These are phyloP conservation scores for Aphanoascus verrucosus DNA, from an alignment of 2,329 filamentous ascomycete genomes.

Conservation along the genomic window DNA sequence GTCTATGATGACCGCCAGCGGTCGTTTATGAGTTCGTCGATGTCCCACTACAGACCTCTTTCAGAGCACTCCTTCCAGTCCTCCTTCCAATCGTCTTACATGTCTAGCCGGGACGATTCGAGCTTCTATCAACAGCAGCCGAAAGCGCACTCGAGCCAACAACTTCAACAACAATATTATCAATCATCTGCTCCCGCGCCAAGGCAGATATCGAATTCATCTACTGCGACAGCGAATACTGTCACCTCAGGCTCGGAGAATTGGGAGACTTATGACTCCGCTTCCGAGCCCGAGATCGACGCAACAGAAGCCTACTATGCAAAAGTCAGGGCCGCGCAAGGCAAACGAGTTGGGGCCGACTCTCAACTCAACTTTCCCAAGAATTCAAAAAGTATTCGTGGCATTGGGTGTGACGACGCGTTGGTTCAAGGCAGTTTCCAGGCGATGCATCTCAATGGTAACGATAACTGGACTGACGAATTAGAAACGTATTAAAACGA, in stretches of 20 bases:
- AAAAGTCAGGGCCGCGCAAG: slow-evolving; percentile 58
- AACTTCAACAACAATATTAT: slow-evolving; percentile 10
- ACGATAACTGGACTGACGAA: slow-evolving; percentile 47
- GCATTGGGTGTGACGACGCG: slow-evolving; percentile 35
- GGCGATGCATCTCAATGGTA: slow-evolving; percentile 39
- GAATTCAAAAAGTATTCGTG: slow-evolving; percentile 39
- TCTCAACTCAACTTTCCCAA: slow-evolving; percentile 28
- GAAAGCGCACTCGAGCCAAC: slow-evolving; percentile 6
- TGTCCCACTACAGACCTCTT: slow-evolving; percentile 31
- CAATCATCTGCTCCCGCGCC: slow-evolving; percentile 25
- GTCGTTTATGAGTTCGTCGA: slow-evolving; percentile 38
- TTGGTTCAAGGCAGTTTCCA: slow-evolving; percentile 34
- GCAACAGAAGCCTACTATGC: slow-evolving; percentile 69
- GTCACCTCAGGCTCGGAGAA: slow-evolving; percentile 76
- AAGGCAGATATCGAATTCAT: slow-evolving; percentile 64
- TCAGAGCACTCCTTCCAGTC: slow-evolving; percentile 32
- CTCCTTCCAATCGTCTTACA: slow-evolving; percentile 32
- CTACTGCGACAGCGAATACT: slow-evolving; percentile 48
- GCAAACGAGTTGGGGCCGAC: slow-evolving; percentile 49
- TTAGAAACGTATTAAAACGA: slow-evolving; percentile 31
- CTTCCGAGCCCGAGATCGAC: slow-evolving; percentile 63
- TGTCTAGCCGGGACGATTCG: slow-evolving; percentile 29
- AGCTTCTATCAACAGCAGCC: slow-evolving; percentile 22
- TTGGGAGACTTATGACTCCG: slow-evolving; percentile 93
- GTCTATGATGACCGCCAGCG: slow-evolving; percentile 63